Evolutionary conservation across 345 rosid genomes (phyloP).

Genomic region (Hypericum perforatum): DNA sequence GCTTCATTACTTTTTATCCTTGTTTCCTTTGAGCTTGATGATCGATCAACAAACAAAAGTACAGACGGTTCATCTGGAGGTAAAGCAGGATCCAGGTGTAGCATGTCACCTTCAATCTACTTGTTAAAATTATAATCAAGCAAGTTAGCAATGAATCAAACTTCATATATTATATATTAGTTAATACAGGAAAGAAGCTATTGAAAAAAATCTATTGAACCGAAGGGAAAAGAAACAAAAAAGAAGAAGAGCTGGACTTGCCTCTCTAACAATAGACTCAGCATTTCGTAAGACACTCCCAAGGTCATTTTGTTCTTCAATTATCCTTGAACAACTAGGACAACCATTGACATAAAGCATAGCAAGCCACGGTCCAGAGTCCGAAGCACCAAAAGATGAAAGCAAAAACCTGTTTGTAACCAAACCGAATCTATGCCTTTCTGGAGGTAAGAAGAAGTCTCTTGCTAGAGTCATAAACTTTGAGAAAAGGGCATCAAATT

Average conservation of each 20-base stretch:
- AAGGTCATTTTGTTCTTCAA: constrained; percentile 49
- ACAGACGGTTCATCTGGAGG: constrained; percentile 65
- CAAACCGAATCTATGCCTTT: constrained; percentile 66
- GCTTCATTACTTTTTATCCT: constrained; percentile 56
- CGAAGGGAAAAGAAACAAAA: background rate
- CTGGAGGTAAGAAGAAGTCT: constrained; percentile 59
- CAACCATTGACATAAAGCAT: constrained; percentile 58
- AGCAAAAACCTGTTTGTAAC: constrained; percentile 53
- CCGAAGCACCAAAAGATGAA: constrained; percentile 39
- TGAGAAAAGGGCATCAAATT: constrained; percentile 55
- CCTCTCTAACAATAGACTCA: constrained; percentile 55
- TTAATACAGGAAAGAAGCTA: too few relatives aligned
- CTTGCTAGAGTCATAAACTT: constrained; percentile 41
- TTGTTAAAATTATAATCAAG: constrained; percentile 11
- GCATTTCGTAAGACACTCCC: constrained; percentile 34
- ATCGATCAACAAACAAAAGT: constrained; percentile 83
- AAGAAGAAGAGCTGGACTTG: constrained; percentile 10
- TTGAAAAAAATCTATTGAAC: background rate
- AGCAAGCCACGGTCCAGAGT: constrained; percentile 53
- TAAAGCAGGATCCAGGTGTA: constrained; percentile 38
- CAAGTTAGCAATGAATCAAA: background rate
- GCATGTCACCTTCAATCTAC: constrained; percentile 55
- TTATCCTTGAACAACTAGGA: constrained; percentile 56
- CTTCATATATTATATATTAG: background rate
- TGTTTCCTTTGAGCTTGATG: constrained; percentile 39